Percentiles rank a stretch among this genome's conserved stretches.
These are phyloP conservation scores for Lentinula guzmanii DNA, from an alignment of 768 basidiomycete species.

Conservation along the genomic window DNA sequence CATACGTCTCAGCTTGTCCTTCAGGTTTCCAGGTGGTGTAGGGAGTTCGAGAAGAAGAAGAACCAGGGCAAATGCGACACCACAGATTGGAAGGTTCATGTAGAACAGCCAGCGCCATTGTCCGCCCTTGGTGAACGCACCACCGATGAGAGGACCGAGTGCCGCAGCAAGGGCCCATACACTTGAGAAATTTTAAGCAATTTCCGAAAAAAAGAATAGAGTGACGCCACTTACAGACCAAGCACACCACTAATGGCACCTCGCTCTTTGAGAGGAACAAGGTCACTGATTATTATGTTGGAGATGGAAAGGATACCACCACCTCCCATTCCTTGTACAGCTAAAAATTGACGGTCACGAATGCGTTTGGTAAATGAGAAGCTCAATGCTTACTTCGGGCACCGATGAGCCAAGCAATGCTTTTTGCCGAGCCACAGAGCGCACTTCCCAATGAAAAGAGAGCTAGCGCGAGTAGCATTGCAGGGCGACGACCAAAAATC, in stretches of 20 bases:
- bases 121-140: constrained; percentile 22
- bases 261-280: constrained; percentile 26
- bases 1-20: constrained; percentile 26
- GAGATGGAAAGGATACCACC: constrained; percentile 17
- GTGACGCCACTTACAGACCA: constrained; percentile 16
- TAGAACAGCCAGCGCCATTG: constrained; percentile 38
- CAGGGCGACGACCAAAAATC: background rate
- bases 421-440: constrained; percentile 21
- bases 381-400: constrained; percentile 11
- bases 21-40: constrained; percentile 23
- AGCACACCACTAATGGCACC: constrained; percentile 23
- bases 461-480: background rate
- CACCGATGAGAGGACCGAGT: constrained; percentile 28
- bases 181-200: constrained; percentile 2
- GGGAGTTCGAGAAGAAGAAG: constrained; percentile 25
- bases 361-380: background rate
- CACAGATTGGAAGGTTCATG: constrained; percentile 31
- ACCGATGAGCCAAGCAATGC: constrained; percentile 22
- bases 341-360: background rate
- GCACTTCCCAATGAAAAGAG: constrained; percentile 21
- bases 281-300: constrained; percentile 24
- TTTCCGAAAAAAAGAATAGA: background rate
- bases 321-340: constrained; percentile 6
- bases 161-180: constrained; percentile 26
- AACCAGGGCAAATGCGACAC: constrained; percentile 19